Evolutionary conservation across 305 asterid genomes (phyloP).

Genomic region (Fraxinus paxiana): DNA sequence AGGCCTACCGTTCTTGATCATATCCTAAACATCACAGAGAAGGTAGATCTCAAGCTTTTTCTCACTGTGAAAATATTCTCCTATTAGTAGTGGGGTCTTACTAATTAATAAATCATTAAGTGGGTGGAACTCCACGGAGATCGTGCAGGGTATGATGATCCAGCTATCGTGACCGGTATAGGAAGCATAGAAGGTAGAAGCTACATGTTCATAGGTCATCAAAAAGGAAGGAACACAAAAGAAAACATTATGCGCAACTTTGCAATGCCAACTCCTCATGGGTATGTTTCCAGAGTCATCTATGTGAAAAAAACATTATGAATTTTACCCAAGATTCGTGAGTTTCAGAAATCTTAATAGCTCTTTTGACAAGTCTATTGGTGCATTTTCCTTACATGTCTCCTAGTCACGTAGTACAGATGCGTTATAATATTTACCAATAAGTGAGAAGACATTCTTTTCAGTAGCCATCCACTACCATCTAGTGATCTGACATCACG

Average conservation of each 20-base stretch:
- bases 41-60: slow-evolving; percentile 26
- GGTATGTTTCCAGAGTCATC: slow-evolving; percentile 27
- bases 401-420: not conserved
- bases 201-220: slow-evolving; percentile 51
- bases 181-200: slow-evolving; percentile 42
- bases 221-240: slow-evolving; percentile 45
- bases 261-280: slow-evolving; percentile 54
- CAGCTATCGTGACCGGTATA: slow-evolving; percentile 43
- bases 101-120: slow-evolving; percentile 21
- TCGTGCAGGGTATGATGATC: slow-evolving; percentile 51
- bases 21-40: slow-evolving; percentile 43
- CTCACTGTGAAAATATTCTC: not conserved
- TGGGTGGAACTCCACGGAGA: slow-evolving; percentile 54
- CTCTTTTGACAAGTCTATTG: not conserved
- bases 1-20: slow-evolving; percentile 52
- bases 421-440: not conserved
- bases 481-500: not conserved
- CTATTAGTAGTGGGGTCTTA: not conserved
- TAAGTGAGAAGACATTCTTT: not conserved
- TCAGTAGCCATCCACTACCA: not conserved
- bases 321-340: not conserved
- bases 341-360: not conserved
- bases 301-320: not conserved
- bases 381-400: not conserved
- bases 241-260: slow-evolving; percentile 50